These are phyloP conservation scores for Colletotrichum karsti DNA, from an alignment of 2,329 filamentous ascomycete genomes.

Conservation along the genomic window DNA sequence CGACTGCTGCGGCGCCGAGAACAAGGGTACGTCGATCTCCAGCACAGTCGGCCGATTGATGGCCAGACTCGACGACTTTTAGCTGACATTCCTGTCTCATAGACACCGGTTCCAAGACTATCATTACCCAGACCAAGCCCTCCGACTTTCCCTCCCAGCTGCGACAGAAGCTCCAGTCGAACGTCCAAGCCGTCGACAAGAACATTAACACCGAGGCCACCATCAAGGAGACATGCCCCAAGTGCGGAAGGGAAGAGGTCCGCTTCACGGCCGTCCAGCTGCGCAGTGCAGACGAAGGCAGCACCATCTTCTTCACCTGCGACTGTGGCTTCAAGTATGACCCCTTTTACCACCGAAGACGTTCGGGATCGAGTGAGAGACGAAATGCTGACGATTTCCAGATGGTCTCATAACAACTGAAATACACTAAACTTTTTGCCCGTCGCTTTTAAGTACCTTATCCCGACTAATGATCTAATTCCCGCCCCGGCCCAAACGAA, in stretches of 20 bases:
- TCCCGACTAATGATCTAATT: conserved; percentile 28
- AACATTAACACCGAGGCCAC: conserved; percentile 78
- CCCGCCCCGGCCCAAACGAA: conserved; percentile 17
- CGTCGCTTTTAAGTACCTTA: conserved; percentile 26
- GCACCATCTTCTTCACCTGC: conserved; percentile 90
- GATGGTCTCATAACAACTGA: conserved; percentile 70
- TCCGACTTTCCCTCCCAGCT: conserved; percentile 91
- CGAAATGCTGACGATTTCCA: conserved; percentile 39
- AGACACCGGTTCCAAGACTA: conserved; percentile 81
- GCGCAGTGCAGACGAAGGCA: conserved; percentile 93
- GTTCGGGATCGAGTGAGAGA: neutral
- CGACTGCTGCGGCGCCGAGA: conserved; percentile 86
- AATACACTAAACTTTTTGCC: conserved; percentile 27
- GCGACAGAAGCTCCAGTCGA: conserved; percentile 83
- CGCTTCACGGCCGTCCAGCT: conserved; percentile 87
- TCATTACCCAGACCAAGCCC: conserved; percentile 85
- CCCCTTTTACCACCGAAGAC: conserved; percentile 3
- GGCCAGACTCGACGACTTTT: neutral
- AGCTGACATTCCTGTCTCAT: neutral
- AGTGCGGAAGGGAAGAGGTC: conserved; percentile 85
- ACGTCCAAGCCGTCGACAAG: conserved; percentile 81
- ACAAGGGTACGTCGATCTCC: conserved; percentile 70
- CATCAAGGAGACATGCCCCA: conserved; percentile 76
- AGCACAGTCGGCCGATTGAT: neutral
- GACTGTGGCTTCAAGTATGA: conserved; percentile 85